Evolutionary conservation across 2,329 filamentous ascomycete species (phyloP), one percentile per base, ranked within the genome.

Genomic region (Calonectria ilicicola): DNA sequence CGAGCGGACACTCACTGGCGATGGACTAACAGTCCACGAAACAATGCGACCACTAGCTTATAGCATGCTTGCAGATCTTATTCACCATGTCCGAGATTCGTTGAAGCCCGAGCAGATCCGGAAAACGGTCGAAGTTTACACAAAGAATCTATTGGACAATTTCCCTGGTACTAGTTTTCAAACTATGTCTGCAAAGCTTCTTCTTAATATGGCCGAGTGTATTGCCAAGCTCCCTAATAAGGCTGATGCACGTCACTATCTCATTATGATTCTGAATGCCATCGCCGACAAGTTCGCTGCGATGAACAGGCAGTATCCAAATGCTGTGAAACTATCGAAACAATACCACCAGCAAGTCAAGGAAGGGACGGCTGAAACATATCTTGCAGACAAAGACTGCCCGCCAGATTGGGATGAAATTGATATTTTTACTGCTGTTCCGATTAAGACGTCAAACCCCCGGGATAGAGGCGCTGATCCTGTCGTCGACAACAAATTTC

Each of bases 101-200:
- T 87, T 99, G 26, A 92, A 91, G 26, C 94, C 95, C 12, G 93
- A 96, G 77, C 97, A 98, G 85, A 99, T 99, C 74, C 92, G 96
- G 58, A 94, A 96, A 81, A 98, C 97, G 0, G 95, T 99, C 12
- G 95, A 98, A 81, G 97, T 99, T 5, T 99, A 99, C 84, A 98
- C 97, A 1, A 95, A 93, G 81, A 98, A 98, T 80, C 87, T 99
- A 26, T 95, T 98, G 80, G 97, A 98, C 83, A 95, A 95, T 75
- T 98, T 98, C 75, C 97, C 97, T 0, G 97, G 97, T 10, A 98
- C 97, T 0, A 99, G 96, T 83, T 99, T 99, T 81, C 97, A 99
- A 84, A 99, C 97, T 0, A 99, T 99, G 97, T 98, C 97, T 79
- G 97, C 97, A 0, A 99, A 98, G 83, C 88, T 99, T 3, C 87